Evolutionary conservation across 352 stramenopile species (phyloP).

Genomic region (Pythium vanterpoolii): DNA sequence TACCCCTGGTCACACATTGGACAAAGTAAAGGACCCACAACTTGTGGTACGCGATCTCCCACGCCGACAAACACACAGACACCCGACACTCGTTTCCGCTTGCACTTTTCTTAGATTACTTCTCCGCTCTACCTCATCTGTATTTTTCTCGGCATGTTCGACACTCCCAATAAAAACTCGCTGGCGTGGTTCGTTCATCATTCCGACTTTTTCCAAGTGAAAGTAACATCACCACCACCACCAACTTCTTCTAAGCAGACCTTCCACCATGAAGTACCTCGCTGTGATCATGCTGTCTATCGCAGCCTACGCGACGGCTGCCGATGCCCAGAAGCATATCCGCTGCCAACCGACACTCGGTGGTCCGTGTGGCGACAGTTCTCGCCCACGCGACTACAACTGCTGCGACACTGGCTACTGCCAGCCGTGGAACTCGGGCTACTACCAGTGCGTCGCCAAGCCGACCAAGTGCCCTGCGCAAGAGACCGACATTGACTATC

Average conservation of each 20-base stretch:
- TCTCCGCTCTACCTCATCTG: no score
- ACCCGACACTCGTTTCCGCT: no score
- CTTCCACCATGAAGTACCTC: conserved; percentile 8
- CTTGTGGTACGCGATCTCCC: no score
- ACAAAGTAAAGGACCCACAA: no score
- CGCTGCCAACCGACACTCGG: conserved; percentile 45
- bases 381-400: conserved; percentile 26
- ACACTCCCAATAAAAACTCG: no score
- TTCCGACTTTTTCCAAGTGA: conserved; percentile 17
- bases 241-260: not conserved
- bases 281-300: not conserved
- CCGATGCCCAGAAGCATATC: not conserved
- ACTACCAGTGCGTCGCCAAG: conserved; percentile 53
- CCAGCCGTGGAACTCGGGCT: conserved; percentile 56
- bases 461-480: conserved; percentile 33
- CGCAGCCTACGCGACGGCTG: not conserved
- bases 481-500: conserved; percentile 49
- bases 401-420: conserved; percentile 44
- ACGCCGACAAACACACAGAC: no score
- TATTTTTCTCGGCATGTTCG: no score
- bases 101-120: no score
- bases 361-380: conserved; percentile 35
- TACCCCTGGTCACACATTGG: no score
- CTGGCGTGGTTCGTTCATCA: no score
- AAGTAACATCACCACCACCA: conserved; percentile 11